phyloP scores from a whole-genome alignment of 257 asterid species.

The Oldenlandia corymbosa region DNA sequence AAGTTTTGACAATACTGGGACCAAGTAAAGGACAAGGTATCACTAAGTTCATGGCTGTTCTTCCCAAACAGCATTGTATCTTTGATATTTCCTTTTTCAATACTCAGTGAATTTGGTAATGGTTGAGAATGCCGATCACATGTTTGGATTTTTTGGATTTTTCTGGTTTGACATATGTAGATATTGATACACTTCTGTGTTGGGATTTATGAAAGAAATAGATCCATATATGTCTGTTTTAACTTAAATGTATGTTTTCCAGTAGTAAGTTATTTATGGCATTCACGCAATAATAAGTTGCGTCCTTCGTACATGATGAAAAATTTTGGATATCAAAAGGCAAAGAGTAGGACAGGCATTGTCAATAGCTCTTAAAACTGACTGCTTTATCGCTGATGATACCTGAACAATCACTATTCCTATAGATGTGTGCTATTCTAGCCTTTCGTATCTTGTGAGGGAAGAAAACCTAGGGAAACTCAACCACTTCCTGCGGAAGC shows the following conservation, averaged over 20 bases:
- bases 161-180: background rate
- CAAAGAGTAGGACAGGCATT: background rate
- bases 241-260: too few species aligned
- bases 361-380: background rate
- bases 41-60: background rate
- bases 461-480: constrained; percentile 51
- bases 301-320: background rate
- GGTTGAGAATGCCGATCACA: too few species aligned
- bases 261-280: too few species aligned
- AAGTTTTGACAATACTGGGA: background rate
- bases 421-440: constrained; percentile 22
- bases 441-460: constrained; percentile 45
- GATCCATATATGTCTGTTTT: background rate
- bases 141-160: constrained; percentile 1
- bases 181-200: too few species aligned
- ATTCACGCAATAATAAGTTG: background rate
- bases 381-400: background rate
- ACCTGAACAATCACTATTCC: constrained; percentile 1
- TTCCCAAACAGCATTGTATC: background rate
- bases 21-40: background rate
- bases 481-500: constrained; percentile 51
- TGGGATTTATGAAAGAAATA: background rate
- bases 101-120: background rate
- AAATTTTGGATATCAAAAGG: background rate
- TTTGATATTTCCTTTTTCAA: background rate